Evolutionary conservation across 768 basidiomycete species (phyloP).

Genomic region (Trametes villosa): DNA sequence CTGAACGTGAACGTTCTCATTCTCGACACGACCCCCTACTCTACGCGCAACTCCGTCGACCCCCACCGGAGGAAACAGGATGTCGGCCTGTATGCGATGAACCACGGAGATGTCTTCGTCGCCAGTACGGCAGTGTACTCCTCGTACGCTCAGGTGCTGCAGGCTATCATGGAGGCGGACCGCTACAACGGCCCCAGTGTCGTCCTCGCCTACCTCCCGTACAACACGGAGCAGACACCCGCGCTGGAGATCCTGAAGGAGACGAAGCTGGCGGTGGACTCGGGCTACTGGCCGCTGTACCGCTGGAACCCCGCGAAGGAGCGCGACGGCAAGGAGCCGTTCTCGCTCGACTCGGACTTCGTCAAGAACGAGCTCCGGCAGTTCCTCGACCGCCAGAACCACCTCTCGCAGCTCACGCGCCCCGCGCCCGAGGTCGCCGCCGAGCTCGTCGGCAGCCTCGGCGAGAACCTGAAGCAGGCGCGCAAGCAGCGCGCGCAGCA

Average conservation of each 20-base stretch:
- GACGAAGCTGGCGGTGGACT: slow-evolving; percentile 94
- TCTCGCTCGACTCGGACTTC: slow-evolving; percentile 89
- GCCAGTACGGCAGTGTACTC: slow-evolving; percentile 95
- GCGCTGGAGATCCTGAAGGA: slow-evolving; percentile 95
- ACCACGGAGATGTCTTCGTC: slow-evolving; percentile 95
- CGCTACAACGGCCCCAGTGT: slow-evolving; percentile 87
- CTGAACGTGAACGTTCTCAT: slow-evolving; percentile 95
- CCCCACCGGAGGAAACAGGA: slow-evolving; percentile 89
- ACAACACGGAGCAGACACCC: slow-evolving; percentile 71
- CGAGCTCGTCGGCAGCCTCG: slow-evolving; percentile 82
- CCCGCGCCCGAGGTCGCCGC: slow-evolving; percentile 79
- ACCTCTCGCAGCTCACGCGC: slow-evolving; percentile 89
- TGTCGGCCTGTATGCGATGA: slow-evolving; percentile 97
- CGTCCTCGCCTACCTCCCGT: slow-evolving; percentile 93
- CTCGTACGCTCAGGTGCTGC: slow-evolving; percentile 92
- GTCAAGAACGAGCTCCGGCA: slow-evolving; percentile 92
- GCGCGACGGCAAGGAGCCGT: slow-evolving; percentile 72
- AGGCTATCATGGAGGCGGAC: slow-evolving; percentile 91
- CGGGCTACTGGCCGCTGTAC: slow-evolving; percentile 98
- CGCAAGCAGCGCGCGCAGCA: slow-evolving; percentile 80
- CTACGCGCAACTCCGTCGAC: slow-evolving; percentile 69
- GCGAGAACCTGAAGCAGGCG: slow-evolving; percentile 82
- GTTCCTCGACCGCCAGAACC: slow-evolving; percentile 96
- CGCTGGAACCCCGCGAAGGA: slow-evolving; percentile 95
- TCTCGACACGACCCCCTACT: slow-evolving; percentile 91